Conservation (phyloP, 2,329 filamentous ascomycete genomes). For the Ciborinia camelliae region DNA sequence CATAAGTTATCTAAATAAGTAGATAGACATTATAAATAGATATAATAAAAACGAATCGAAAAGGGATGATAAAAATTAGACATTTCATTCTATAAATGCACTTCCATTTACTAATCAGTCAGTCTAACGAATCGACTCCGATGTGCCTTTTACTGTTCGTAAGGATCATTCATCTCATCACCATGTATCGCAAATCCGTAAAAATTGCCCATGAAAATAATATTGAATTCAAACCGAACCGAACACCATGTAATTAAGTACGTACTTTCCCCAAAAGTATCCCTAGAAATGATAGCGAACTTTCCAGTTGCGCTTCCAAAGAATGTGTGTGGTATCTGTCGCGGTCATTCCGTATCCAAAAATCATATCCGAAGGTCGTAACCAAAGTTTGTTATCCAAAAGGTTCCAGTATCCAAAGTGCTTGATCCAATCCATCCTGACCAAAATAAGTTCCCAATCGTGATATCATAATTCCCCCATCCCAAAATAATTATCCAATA, state of each 20-base stretch:
- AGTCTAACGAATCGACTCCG: too few species aligned
- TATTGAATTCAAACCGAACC: background rate
- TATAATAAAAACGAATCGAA: too few species aligned
- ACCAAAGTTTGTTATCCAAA: background rate
- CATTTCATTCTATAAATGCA: too few species aligned
- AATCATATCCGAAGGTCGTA: background rate
- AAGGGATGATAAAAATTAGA: too few species aligned
- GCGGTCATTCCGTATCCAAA: conserved; percentile 4
- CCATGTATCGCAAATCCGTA: too few species aligned
- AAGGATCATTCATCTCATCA: background rate
- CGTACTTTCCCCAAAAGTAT: background rate
- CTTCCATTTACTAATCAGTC: too few species aligned
- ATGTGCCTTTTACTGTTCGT: too few species aligned
- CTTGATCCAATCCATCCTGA: background rate
- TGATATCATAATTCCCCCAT: background rate
- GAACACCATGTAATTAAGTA: conserved; percentile 3
- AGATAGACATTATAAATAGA: too few species aligned
- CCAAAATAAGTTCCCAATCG: background rate
- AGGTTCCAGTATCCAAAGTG: background rate
- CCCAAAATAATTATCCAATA: background rate
- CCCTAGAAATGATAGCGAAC: background rate
- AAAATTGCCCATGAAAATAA: background rate
- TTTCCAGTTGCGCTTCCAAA: background rate
- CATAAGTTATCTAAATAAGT: too few species aligned
- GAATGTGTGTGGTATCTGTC: conserved; percentile 16